Conservation (phyloP, 257 asterid species). For the Nicotiana tabacum region DNA sequence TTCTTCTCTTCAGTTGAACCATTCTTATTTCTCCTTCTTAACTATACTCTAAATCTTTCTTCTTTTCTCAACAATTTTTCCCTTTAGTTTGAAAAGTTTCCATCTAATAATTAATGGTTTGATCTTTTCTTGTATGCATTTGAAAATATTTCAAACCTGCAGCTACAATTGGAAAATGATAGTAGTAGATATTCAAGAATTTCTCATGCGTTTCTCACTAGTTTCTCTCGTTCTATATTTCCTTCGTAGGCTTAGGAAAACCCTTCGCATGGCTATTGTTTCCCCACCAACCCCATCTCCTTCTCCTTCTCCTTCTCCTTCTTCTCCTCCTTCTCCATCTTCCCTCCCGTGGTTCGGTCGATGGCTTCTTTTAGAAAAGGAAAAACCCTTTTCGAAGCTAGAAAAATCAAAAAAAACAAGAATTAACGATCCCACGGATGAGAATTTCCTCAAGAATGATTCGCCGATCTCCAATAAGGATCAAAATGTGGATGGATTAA, state of each 20-base stretch:
- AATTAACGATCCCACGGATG: not conserved
- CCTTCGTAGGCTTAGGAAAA: slow-evolving; percentile 19
- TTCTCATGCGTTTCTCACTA: slow-evolving; percentile 21
- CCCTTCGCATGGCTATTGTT: slow-evolving; percentile 21
- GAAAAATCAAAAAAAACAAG: not conserved
- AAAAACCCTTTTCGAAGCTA: not conserved
- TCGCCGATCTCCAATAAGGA: not conserved
- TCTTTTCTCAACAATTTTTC: not conserved
- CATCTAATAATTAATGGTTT: no score
- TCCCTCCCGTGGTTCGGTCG: not conserved
- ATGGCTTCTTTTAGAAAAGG: not conserved
- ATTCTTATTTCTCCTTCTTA: not conserved
- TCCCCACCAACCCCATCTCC: slow-evolving; percentile 16
- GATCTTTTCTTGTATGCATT: not conserved
- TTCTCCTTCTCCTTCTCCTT: slow-evolving; percentile 10
- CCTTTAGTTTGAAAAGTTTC: not conserved
- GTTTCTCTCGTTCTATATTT: slow-evolving; percentile 21
- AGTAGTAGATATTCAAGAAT: slow-evolving; percentile 10
- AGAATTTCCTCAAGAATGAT: not conserved
- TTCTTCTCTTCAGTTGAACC: not conserved
- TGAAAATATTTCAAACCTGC: not conserved
- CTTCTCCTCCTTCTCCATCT: not conserved
- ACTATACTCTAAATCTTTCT: not conserved
- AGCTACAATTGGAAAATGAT: slow-evolving; percentile 20
- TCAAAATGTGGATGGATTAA: not conserved